A percentile compares a stretch with the other conserved stretches of the same genome.
Conservation (phyloP, 1,284 basidiomycete genomes). For the Phenoliferia sp. region DNA sequence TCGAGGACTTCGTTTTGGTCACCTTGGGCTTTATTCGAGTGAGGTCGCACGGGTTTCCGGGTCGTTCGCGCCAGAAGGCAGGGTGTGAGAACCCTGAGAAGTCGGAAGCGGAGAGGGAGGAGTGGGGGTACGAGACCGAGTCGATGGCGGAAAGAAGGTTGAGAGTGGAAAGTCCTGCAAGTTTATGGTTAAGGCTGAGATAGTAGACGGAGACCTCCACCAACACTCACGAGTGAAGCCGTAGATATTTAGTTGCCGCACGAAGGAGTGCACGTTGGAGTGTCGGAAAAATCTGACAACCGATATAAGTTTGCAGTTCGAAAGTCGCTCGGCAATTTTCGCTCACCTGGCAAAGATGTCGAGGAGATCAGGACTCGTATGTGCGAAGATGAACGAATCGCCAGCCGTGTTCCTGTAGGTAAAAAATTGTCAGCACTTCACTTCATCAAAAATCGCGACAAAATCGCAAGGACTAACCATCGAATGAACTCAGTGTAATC, state of each 20-base stretch:
- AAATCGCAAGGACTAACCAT: neutral
- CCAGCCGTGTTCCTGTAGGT: slow-evolving; percentile 15
- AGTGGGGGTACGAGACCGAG: neutral
- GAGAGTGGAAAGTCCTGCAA: neutral
- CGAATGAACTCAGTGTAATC: neutral
- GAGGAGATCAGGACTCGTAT: slow-evolving; percentile 16
- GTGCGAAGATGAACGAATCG: slow-evolving; percentile 11
- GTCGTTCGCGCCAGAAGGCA: slow-evolving; percentile 10
- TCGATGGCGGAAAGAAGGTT: slow-evolving; percentile 8
- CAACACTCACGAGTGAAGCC: neutral
- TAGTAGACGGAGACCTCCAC: too few species aligned
- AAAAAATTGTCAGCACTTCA: too few species aligned
- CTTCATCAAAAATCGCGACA: too few species aligned
- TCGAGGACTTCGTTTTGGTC: neutral
- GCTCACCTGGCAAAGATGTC: slow-evolving; percentile 5
- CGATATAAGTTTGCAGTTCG: too few species aligned
- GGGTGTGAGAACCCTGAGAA: slow-evolving; percentile 20
- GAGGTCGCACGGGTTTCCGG: slow-evolving; percentile 6
- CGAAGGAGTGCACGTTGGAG: slow-evolving; percentile 11
- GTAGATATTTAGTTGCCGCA: slow-evolving; percentile 10
- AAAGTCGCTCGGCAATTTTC: too few species aligned
- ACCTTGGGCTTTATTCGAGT: slow-evolving; percentile 10
- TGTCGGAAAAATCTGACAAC: slow-evolving; percentile 15
- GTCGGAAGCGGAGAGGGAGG: slow-evolving; percentile 9
- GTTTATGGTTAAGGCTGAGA: too few species aligned